A percentile compares a stretch with the other conserved stretches of the same genome.
phyloP scores from a whole-genome alignment of 2,329 filamentous ascomycete genomes.

The Ophiostoma perfectum region DNA sequence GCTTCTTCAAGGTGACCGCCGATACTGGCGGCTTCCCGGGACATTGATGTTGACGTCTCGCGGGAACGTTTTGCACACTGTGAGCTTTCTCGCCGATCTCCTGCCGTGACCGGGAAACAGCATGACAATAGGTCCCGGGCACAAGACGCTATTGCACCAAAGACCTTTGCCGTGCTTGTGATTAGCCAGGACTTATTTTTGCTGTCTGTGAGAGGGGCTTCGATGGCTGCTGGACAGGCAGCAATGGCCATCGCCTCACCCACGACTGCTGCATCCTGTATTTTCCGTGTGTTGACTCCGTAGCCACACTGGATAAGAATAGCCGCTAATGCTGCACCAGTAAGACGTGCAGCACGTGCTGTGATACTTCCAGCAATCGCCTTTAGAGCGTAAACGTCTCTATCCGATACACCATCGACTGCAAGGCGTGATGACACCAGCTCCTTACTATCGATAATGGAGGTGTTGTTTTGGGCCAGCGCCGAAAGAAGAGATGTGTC shows the following conservation, averaged over 20 bases:
- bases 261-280: too few species aligned
- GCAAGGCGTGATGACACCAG: not conserved
- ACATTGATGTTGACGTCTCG: not conserved
- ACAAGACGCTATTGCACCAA: not conserved
- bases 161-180: not conserved
- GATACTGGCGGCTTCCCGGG: not conserved
- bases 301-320: slow-evolving; percentile 70
- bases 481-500: not conserved
- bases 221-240: too few species aligned
- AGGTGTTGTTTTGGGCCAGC: not conserved
- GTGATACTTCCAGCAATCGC: slow-evolving; percentile 75
- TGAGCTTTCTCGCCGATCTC: too few species aligned
- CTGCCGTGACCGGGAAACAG: not conserved
- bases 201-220: too few species aligned
- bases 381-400: slow-evolving; percentile 78
- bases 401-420: not conserved
- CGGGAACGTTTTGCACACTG: not conserved
- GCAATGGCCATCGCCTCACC: not conserved
- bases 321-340: slow-evolving; percentile 79
- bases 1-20: not conserved
- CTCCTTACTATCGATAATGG: not conserved
- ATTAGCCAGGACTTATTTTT: not conserved
- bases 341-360: slow-evolving; percentile 80
- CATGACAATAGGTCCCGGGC: not conserved
- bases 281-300: not conserved